Evolutionary conservation across 2,329 filamentous ascomycete species (phyloP), one percentile per base, ranked within the genome.

Genomic region (Metarhizium guizhouense): DNA sequence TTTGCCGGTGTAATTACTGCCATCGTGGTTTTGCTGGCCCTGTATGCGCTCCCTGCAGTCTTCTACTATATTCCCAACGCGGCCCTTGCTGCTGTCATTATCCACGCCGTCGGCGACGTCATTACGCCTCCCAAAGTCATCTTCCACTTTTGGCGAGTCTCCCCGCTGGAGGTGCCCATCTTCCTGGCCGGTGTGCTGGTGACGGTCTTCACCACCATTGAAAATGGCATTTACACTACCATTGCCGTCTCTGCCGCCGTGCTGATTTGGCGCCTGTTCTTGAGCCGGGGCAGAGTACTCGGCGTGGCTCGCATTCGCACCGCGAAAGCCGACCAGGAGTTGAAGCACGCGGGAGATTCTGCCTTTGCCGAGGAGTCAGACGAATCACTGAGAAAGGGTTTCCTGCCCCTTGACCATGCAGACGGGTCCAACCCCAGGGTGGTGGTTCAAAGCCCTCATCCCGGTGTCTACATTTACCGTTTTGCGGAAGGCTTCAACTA

Each of bases 41-140:
- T 94, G 57, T 95, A 95, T 65, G 90, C 87, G 18, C 76, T 95
- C 30, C 84, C 90, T 0, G 82, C 86, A 0, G 83, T 95, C 56
- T 96, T 96, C 78, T 95, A 83, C 74, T 95, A 93, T 71, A 95
- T 96, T 58, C 90, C 90, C 0, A 87, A 80, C 58, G 81, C 89
- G 0, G 79, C 83, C 6, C 80, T 96, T 3, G 81, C 90, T 1
- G 90, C 83, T 51, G 87, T 95, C 65, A 96, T 96, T 62, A 95
- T 95, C 61, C 91, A 96, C 70, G 91, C 91, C 4, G 90, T 95
- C 4, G 85, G 87, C 58, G 90, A 95, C 67, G 76, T 95, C 55
- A 88, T 95, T 63, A 93, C 90, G 0, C 85, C 89, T 2, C 90
- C 89, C 4, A 87, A 89, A 65, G 87, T 85, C 0, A 81, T 95